Percentiles rank a stretch among this genome's conserved stretches.
phyloP scores from a whole-genome alignment of 2,329 filamentous ascomycete species.

The Aspergillus hiratsukae region DNA sequence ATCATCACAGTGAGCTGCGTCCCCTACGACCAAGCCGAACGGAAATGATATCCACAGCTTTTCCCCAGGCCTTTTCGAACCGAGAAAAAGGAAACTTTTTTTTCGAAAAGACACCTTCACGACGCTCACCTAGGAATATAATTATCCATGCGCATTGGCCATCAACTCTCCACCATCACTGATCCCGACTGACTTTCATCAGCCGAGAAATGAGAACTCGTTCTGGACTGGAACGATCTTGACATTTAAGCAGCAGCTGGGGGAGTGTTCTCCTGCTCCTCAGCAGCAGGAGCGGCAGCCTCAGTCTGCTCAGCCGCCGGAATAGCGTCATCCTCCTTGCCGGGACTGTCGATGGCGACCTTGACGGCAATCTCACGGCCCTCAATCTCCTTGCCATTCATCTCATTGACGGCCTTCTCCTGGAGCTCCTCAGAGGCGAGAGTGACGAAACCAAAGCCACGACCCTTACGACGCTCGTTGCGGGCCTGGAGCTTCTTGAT shows the following conservation, averaged over 20 bases:
- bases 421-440: conserved; percentile 92
- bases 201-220: background rate
- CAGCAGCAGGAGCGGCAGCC: conserved; percentile 4
- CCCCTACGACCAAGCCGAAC: conserved; percentile 18
- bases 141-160: conserved; percentile 15
- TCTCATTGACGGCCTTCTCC: conserved; percentile 93
- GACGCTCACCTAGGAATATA: conserved; percentile 23
- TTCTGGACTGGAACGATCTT: conserved; percentile 20
- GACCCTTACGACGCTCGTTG: conserved; percentile 96
- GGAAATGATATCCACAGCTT: conserved; percentile 23
- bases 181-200: background rate
- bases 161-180: background rate
- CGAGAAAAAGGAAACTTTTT: conserved; percentile 5
- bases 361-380: conserved; percentile 99
- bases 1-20: conserved; percentile 15
- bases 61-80: conserved; percentile 5
- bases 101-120: conserved; percentile 9
- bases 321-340: conserved; percentile 84
- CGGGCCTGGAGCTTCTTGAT: conserved; percentile 99
- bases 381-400: conserved; percentile 99
- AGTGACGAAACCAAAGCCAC: conserved; percentile 97
- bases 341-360: conserved; percentile 98
- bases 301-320: conserved; percentile 45
- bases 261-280: conserved; percentile 18
- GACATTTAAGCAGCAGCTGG: conserved; percentile 35